Base-by-base conservation (phyloP, 345 rosid genomes). In the Bruguiera gymnorhiza region DNA sequence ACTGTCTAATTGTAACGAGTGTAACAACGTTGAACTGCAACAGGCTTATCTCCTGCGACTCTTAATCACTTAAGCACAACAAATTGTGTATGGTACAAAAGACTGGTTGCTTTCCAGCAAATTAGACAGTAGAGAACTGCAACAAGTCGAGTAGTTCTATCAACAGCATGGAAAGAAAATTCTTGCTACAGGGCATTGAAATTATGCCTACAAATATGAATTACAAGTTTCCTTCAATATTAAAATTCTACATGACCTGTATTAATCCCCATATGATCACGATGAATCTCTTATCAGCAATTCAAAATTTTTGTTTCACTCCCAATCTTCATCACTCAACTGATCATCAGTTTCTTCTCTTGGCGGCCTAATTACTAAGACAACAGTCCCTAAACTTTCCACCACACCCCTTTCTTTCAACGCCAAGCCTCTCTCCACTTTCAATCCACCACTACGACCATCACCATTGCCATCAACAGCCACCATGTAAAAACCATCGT, bases 301-400 rank as follows among this genome's bases (percentile, higher is more conserved):
- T 59, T 6, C 31, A 51, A 51, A 43, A 10, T 50, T 63, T 65
- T 66, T 70, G 52, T 36, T 8, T 86, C 80, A 94, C 15, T 94
- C 96, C 96, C 96, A 94, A 73, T 85, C 92, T 54, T 86, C 87
- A 63, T 91, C 85, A 34, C 80, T 71, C 74, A 79, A 53, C 67
- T 85, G 86, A 78, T 88, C 87, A 62, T 91, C 90, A 11, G 66
- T 73, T 53, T 87, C 93, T 24, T 89, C 87, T 50, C 76, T 89
- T 0, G 96, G 97, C 36, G 97, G 90, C 77, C 95, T 83, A 60
- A 89, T 93, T 69, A 94, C 87, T 76, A 91, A 64, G 26, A 88
- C 73, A 75, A 83, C 85, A 0, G 83, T 83, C 73, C 90, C 93
- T 61, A 93, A 71, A 66, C 89, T 82, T 78, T 85, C 88, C 75